phyloP scores from a whole-genome alignment of 495 filamentous ascomycete species.

The Parmelia sp. region DNA sequence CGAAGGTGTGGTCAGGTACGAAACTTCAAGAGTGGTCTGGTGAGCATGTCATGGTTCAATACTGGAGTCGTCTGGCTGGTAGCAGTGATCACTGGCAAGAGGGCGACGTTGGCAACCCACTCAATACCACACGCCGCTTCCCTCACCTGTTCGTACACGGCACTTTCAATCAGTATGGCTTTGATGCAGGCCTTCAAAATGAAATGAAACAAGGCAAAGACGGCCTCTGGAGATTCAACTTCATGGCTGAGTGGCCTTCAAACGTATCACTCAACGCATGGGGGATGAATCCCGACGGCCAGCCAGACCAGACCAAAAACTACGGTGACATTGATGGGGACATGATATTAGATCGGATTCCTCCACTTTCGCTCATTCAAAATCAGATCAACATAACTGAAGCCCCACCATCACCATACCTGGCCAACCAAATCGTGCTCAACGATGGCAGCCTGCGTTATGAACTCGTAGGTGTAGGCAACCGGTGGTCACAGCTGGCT shows the following conservation, averaged over 20 bases:
- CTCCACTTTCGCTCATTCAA: slow-evolving; percentile 35
- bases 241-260: slow-evolving; percentile 48
- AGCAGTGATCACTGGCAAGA: slow-evolving; percentile 54
- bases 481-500: slow-evolving; percentile 36
- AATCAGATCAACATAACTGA: slow-evolving; percentile 45
- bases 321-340: slow-evolving; percentile 47
- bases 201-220: slow-evolving; percentile 44
- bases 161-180: slow-evolving; percentile 57
- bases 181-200: slow-evolving; percentile 50
- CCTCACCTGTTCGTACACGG: slow-evolving; percentile 58
- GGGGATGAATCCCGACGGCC: slow-evolving; percentile 43
- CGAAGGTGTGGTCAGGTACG: slow-evolving; percentile 46
- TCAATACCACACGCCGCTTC: slow-evolving; percentile 39
- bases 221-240: slow-evolving; percentile 43
- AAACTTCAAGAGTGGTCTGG: slow-evolving; percentile 51
- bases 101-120: slow-evolving; percentile 42
- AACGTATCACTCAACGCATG: slow-evolving; percentile 44
- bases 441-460: slow-evolving; percentile 43
- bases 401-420: slow-evolving; percentile 37
- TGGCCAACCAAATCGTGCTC: slow-evolving; percentile 40
- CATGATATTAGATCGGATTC: slow-evolving; percentile 37
- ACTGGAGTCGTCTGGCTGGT: slow-evolving; percentile 56
- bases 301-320: slow-evolving; percentile 41
- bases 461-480: slow-evolving; percentile 39
- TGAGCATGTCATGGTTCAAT: slow-evolving; percentile 57